phyloP scores from a whole-genome alignment of 2,329 filamentous ascomycete species.

The Diaporthe aspalathi region DNA sequence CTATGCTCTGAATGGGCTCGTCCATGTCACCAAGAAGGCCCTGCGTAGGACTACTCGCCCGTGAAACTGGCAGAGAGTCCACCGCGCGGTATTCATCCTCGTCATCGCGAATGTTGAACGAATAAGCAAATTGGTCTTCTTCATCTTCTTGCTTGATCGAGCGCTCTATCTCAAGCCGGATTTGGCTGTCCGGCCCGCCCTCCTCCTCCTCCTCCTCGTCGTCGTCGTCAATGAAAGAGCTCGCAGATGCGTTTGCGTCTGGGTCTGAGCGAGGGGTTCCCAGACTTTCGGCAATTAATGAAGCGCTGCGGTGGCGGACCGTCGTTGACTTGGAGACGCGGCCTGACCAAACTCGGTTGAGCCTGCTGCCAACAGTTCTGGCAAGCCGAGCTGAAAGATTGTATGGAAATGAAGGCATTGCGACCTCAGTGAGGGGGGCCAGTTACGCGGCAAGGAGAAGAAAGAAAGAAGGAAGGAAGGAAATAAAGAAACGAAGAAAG shows the following conservation, averaged over 20 bases:
- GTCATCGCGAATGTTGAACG: background rate
- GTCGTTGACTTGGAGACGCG: conserved; percentile 29
- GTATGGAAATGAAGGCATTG: conserved; percentile 33
- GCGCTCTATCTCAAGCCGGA: background rate
- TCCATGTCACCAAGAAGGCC: conserved; percentile 46
- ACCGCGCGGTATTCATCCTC: background rate
- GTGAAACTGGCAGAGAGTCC: background rate
- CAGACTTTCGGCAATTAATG: background rate
- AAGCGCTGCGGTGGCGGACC: background rate
- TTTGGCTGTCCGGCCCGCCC: background rate
- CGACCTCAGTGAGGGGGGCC: background rate
- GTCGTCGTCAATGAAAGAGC: background rate
- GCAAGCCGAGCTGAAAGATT: conserved; percentile 23
- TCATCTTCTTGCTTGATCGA: conserved; percentile 34
- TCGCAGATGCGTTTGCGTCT: background rate
- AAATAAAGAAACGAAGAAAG: too few relatives aligned
- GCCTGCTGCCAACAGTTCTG: conserved; percentile 1
- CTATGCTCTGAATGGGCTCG: conserved; percentile 56
- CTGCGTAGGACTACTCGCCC: background rate
- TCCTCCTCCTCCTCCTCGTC: background rate
- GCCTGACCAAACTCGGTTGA: conserved; percentile 24
- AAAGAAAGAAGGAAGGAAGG: conserved; percentile 17
- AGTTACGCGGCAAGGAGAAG: background rate
- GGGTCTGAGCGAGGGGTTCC: background rate
- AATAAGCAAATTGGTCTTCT: background rate